These are phyloP conservation scores for Fusarium beomiforme DNA, from an alignment of 2,329 filamentous ascomycete genomes.

Conservation along the genomic window DNA sequence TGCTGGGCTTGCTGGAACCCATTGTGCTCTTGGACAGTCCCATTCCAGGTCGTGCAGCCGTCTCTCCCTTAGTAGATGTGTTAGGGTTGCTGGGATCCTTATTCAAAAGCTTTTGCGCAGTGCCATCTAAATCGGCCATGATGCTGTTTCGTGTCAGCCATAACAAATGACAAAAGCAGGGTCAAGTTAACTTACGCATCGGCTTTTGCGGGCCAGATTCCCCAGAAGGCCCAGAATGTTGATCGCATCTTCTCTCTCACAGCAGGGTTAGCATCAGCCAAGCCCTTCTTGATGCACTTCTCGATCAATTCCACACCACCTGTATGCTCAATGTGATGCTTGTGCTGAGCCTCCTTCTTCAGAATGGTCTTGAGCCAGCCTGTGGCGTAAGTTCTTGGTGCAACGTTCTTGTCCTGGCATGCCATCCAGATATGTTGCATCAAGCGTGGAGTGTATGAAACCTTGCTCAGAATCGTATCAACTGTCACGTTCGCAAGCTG, in stretches of 20 bases:
- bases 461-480: constrained; percentile 81
- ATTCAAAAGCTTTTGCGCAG: constrained; percentile 81
- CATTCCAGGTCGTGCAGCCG: constrained; percentile 63
- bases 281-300: constrained; percentile 87
- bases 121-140: constrained; percentile 79
- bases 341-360: constrained; percentile 80
- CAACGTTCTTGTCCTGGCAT: constrained; percentile 92
- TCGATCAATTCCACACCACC: constrained; percentile 86
- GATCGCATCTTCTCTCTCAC: constrained; percentile 87
- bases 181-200: constrained; percentile 66
- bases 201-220: constrained; percentile 80
- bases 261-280: constrained; percentile 89
- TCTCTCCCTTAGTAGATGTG: constrained; percentile 64
- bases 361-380: constrained; percentile 88
- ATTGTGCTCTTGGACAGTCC: constrained; percentile 72
- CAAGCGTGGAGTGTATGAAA: constrained; percentile 81
- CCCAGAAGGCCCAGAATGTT: constrained; percentile 86
- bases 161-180: background rate
- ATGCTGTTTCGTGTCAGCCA: constrained; percentile 63
- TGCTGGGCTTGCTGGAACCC: constrained; percentile 67
- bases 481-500: constrained; percentile 84
- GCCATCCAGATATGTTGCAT: constrained; percentile 87
- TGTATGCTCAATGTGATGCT: constrained; percentile 82
- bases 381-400: constrained; percentile 80
- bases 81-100: constrained; percentile 87